A percentile compares a stretch with the other conserved stretches of the same genome.
These are phyloP conservation scores for Coniochaeta sp. DNA, from an alignment of 2,329 filamentous ascomycete species.

Conservation along the genomic window DNA sequence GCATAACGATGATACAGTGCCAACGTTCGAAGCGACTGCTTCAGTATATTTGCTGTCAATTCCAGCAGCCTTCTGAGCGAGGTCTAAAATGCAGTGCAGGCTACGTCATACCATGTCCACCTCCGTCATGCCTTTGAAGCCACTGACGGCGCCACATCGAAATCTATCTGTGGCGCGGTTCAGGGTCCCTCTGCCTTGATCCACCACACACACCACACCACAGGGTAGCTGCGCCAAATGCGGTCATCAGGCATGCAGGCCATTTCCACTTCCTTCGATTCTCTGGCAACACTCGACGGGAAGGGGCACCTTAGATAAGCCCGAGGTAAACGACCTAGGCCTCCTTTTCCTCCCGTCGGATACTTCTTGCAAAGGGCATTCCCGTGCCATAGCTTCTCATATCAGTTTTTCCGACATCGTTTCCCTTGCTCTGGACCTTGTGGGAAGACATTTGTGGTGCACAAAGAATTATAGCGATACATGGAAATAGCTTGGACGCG, in stretches of 20 bases:
- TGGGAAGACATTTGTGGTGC: not conserved
- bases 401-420: not conserved
- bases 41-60: not conserved
- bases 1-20: no score
- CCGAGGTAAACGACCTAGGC: not conserved
- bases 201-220: not conserved
- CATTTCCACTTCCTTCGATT: not conserved
- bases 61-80: not conserved
- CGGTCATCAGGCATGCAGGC: not conserved
- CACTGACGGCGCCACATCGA: not conserved
- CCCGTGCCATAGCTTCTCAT: not conserved
- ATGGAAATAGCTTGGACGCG: not conserved
- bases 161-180: not conserved
- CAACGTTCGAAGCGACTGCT: no score
- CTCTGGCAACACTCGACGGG: not conserved
- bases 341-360: not conserved
- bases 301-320: not conserved
- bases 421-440: not conserved
- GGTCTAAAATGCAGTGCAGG: not conserved
- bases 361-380: not conserved
- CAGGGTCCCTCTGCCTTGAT: not conserved
- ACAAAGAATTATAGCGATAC: not conserved
- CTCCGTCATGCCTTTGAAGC: not conserved
- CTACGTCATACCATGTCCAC: not conserved
- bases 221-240: not conserved